Conservation (phyloP, 768 basidiomycete species). For the Mycena floridula region DNA sequence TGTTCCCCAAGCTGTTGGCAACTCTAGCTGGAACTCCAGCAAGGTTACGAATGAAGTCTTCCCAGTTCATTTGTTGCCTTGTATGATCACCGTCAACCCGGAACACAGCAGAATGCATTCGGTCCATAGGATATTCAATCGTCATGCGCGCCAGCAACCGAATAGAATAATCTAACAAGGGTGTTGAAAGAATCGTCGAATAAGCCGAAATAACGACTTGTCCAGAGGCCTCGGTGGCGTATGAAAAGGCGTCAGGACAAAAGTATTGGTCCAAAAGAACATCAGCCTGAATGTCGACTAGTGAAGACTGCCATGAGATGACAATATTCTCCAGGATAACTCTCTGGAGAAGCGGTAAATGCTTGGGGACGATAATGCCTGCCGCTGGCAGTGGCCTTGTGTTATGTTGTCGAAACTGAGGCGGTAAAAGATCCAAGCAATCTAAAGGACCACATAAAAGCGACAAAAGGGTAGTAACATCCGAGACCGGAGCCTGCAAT, state of each 20-base stretch:
- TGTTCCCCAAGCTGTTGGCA: conserved; percentile 58
- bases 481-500: conserved; percentile 40
- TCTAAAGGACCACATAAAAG: conserved; percentile 58
- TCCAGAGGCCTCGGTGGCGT: conserved; percentile 41
- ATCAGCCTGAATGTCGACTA: conserved; percentile 43
- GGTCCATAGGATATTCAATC: conserved; percentile 61
- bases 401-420: conserved; percentile 42
- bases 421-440: conserved; percentile 51
- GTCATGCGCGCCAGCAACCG: conserved; percentile 48
- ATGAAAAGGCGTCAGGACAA: conserved; percentile 57
- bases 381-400: conserved; percentile 26
- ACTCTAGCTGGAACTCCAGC: conserved; percentile 70
- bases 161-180: conserved; percentile 44
- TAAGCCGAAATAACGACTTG: conserved; percentile 57
- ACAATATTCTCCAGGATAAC: conserved; percentile 56
- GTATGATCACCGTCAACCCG: conserved; percentile 13
- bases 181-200: conserved; percentile 50
- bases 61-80: conserved; percentile 50
- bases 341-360: conserved; percentile 56
- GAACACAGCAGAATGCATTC: conserved; percentile 52
- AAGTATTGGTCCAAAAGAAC: conserved; percentile 63
- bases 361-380: conserved; percentile 28
- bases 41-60: conserved; percentile 63
- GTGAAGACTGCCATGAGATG: conserved; percentile 59
- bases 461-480: conserved; percentile 44